phyloP scores from a whole-genome alignment of 2,329 filamentous ascomycete species.

The Xylariaceae sp. region DNA sequence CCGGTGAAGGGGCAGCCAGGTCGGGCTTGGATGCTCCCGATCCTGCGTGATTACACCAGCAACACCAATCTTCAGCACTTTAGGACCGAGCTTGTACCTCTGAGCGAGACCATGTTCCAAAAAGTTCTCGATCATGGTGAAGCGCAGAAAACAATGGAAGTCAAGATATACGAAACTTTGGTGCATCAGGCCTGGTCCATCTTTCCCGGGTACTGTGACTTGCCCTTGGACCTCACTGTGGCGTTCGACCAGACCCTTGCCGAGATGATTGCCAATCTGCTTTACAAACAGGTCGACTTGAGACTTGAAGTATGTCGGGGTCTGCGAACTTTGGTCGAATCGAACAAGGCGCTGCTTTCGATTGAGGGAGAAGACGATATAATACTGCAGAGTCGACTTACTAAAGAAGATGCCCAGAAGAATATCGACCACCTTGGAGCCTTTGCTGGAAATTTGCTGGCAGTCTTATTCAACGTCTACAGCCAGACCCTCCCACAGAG shows the following conservation, averaged over 20 bases:
- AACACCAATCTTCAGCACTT: conserved; percentile 89
- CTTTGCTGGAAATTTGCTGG: conserved; percentile 84
- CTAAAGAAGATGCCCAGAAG: conserved; percentile 67
- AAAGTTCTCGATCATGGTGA: conserved; percentile 77
- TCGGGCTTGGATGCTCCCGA: conserved; percentile 89
- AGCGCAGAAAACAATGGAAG: conserved; percentile 86
- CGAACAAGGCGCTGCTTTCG: conserved; percentile 75
- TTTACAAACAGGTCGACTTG: conserved; percentile 88
- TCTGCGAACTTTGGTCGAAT: conserved; percentile 83
- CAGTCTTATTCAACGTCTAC: conserved; percentile 98
- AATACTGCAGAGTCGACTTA: conserved; percentile 72
- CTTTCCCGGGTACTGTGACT: conserved; percentile 89
- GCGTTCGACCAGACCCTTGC: conserved; percentile 86
- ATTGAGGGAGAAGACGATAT: conserved; percentile 68
- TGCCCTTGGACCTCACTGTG: conserved; percentile 72
- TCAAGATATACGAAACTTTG: conserved; percentile 90
- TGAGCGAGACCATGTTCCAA: conserved; percentile 89
- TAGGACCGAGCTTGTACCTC: conserved; percentile 75
- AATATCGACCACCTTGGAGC: conserved; percentile 77
- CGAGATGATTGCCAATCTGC: conserved; percentile 82
- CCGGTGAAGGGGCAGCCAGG: conserved; percentile 75
- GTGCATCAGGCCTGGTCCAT: conserved; percentile 95
- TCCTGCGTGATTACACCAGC: conserved; percentile 82
- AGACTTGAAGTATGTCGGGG: conserved; percentile 83
- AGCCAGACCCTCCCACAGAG: conserved; percentile 92